These are phyloP conservation scores for Suhomyces ambrosiae DNA, from an alignment of 1,139 yeast genomes.

Conservation along the genomic window DNA sequence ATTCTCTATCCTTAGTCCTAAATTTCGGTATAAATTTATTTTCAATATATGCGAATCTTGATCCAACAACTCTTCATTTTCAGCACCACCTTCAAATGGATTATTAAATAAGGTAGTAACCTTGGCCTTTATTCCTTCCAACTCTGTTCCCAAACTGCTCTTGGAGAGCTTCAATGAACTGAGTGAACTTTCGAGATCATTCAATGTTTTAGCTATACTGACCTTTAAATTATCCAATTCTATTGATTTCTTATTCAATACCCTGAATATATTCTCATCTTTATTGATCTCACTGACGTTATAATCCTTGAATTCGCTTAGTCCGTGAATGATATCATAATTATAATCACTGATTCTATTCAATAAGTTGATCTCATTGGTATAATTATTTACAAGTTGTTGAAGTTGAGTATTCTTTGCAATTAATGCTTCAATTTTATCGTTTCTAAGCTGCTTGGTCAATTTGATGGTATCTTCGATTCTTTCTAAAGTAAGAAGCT, in stretches of 20 bases:
- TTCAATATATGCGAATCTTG: constrained; percentile 42
- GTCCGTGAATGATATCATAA: constrained; percentile 15
- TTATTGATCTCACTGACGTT: constrained; percentile 10
- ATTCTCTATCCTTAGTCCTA: constrained; percentile 46
- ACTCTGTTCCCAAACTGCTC: constrained; percentile 39
- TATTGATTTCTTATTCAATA: constrained; percentile 30
- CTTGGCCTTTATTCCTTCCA: constrained; percentile 25
- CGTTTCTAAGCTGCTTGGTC: constrained; percentile 28
- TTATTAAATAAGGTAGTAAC: constrained; percentile 26
- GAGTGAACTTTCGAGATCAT: constrained; percentile 56
- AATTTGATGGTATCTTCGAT: constrained; percentile 43
- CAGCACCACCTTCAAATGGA: constrained; percentile 11
- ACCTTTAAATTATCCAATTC: constrained; percentile 54
- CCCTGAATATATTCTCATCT: constrained; percentile 29
- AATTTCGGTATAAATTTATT: constrained; percentile 45
- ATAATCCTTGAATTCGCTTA: constrained; percentile 14
- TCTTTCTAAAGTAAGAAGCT: constrained; percentile 50
- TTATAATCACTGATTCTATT: constrained; percentile 22
- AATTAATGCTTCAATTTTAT: constrained; percentile 26
- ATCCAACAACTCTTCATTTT: constrained; percentile 26
- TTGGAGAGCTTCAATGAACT: constrained; percentile 49
- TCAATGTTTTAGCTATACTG: constrained; percentile 56
- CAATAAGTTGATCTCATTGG: constrained; percentile 27
- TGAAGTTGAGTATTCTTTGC: constrained; percentile 25
- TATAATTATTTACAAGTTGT: constrained; percentile 17